Percentiles rank a stretch among this genome's conserved stretches.
phyloP scores from a whole-genome alignment of 208 protist genomes.

The Angomonas deanei region DNA sequence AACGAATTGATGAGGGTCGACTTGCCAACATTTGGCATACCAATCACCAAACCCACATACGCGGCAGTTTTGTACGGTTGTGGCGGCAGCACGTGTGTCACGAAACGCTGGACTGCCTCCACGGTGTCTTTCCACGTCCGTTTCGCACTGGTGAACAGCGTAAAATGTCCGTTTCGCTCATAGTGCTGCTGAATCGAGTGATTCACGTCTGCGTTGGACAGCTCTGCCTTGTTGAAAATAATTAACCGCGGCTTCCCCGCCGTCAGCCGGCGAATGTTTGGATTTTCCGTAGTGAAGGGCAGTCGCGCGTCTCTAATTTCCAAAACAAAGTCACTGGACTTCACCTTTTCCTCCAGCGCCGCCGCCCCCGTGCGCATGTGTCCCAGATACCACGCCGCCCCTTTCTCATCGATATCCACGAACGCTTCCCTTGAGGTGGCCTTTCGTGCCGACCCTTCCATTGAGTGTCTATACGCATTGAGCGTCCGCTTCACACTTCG shows the following conservation, averaged over 20 bases:
- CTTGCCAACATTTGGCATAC: conserved; percentile 95
- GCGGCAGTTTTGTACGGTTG: conserved; percentile 67
- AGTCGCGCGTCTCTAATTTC: conserved; percentile 91
- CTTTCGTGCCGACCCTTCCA: conserved; percentile 54
- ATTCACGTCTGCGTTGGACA: conserved; percentile 85
- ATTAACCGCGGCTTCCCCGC: conserved; percentile 67
- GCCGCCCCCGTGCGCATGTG: conserved; percentile 75
- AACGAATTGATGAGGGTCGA: conserved; percentile 93
- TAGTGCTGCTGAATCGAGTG: conserved; percentile 77
- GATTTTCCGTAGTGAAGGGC: conserved; percentile 86
- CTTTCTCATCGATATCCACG: conserved; percentile 83
- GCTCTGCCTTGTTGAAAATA: conserved; percentile 91
- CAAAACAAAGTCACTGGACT: conserved; percentile 86
- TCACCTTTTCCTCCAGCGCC: conserved; percentile 61
- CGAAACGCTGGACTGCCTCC: conserved; percentile 75
- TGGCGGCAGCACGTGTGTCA: conserved; percentile 57
- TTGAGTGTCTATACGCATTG: conserved; percentile 58
- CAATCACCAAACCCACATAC: conserved; percentile 84
- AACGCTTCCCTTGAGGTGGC: conserved; percentile 77
- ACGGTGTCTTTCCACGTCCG: conserved; percentile 75
- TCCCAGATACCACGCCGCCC: conserved; percentile 84
- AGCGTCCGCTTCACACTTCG: conserved; percentile 81
- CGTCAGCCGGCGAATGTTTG: conserved; percentile 58
- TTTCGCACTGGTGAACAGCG: conserved; percentile 78
- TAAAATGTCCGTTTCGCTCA: conserved; percentile 53